Base-by-base conservation (phyloP, 768 basidiomycete genomes). In the Hericium coralloides region DNA sequence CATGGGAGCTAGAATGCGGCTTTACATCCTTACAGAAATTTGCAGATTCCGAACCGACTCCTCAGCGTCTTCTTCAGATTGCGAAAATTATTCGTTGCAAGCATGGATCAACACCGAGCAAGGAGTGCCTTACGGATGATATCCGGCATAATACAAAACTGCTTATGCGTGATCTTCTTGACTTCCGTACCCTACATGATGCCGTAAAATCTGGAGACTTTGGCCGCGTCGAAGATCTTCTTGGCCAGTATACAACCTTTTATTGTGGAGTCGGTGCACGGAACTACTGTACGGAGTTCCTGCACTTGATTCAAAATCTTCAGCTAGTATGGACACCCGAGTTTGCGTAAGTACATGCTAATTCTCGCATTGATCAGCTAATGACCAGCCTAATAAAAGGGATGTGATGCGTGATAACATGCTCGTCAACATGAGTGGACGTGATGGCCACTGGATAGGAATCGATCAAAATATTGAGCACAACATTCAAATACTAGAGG, bases 391-490 rank as follows among this genome's bases (percentile, higher is more conserved):
- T 36, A 9, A 0, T 38, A 22, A 22, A n/a, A 53, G 52, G 14
- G 22, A 53, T 20, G 38, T 53, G 1, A 12, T 53, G 9, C 52
- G 38, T 25, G 38, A 41, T 31, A 53, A 41, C 9, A 53, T 53
- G 52, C 38, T 53, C n/a, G 15, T 53, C 2, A 53, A 53, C 17
- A 37, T 39, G 18, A 38, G 37, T 14, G 52, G 52, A 8, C 20
- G 10, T 38, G 14, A 22, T 15, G 38, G 38, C 5, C 52, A 53
- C 20, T 37, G 15, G 0, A 53, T 20, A 10, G 52, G 52, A 0
- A 20, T 53, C 4, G 52, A 53, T 23, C 20, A 38, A 18, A 53
- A 53, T n/a, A 53, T 53, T 15, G 52, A 53, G 38, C 52, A 53
- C 7, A 2, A 38, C 2, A 20, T 53, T 17, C 12, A 23, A 12